Conservation (phyloP, 2,329 filamentous ascomycete species). For the Thelonectria blattea region DNA sequence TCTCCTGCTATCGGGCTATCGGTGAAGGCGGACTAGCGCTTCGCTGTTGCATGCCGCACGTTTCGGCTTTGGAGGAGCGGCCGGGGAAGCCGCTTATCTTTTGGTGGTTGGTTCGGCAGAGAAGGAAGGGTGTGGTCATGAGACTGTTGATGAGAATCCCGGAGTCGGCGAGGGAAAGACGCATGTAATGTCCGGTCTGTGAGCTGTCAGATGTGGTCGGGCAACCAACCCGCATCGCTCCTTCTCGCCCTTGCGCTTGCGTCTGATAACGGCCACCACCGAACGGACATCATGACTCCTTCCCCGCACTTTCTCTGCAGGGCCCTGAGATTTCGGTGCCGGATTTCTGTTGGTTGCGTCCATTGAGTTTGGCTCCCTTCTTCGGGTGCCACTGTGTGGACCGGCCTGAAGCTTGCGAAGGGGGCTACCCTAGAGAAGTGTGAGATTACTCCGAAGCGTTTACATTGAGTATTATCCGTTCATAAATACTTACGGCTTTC, state of each 20-base stretch:
- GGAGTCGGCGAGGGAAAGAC: not conserved
- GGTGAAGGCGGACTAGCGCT: not conserved
- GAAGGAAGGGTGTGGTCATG: not conserved
- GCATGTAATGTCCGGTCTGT: not conserved
- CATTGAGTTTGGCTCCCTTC: not conserved
- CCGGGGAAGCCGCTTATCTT: not conserved
- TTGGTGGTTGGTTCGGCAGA: not conserved
- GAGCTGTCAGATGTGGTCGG: not conserved
- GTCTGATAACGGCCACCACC: not conserved
- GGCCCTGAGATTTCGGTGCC: not conserved
- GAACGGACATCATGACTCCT: not conserved
- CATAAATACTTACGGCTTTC: not conserved
- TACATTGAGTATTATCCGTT: not conserved
- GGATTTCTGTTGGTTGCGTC: not conserved
- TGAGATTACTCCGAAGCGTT: not conserved
- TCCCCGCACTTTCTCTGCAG: not conserved
- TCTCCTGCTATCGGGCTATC: not conserved
- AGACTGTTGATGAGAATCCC: not conserved
- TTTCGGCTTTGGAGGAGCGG: not conserved
- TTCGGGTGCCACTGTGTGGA: no score
- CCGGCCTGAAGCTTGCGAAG: not conserved
- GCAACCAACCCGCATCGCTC: not conserved
- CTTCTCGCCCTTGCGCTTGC: not conserved
- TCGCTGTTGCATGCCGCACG: conserved; percentile 10
- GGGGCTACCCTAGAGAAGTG: not conserved